A percentile compares a stretch with the other conserved stretches of the same genome.
Conservation (phyloP, 116 monocot genomes). For the Iris pallida region DNA sequence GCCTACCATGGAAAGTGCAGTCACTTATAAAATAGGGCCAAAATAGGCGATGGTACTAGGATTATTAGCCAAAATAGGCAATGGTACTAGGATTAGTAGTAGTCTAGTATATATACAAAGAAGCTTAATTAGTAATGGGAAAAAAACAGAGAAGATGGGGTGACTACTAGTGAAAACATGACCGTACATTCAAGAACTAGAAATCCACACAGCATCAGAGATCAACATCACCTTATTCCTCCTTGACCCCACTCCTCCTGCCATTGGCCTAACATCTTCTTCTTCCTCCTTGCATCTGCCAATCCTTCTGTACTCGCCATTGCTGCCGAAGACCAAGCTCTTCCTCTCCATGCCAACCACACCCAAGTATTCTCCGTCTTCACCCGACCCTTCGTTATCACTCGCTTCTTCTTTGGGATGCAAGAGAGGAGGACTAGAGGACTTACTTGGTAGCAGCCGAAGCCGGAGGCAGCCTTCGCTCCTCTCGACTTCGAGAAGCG, state of each 20-base stretch:
- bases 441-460: background rate
- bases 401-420: background rate
- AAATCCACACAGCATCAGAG: conserved; percentile 4
- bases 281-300: conserved; percentile 14
- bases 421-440: background rate
- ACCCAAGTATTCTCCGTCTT: background rate
- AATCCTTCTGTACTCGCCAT: no score
- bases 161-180: background rate
- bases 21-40: no score
- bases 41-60: no score
- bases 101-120: no score
- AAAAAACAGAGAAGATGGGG: background rate
- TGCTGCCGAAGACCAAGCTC: no score
- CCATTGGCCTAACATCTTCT: background rate
- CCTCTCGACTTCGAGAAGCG: conserved; percentile 20
- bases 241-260: background rate
- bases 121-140: no score
- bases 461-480: conserved; percentile 20
- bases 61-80: no score
- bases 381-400: background rate
- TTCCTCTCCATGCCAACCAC: no score
- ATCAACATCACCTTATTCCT: no score
- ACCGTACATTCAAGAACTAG: conserved; percentile 14
- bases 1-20: no score
- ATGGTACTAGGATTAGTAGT: no score